Conservation (phyloP, 2,329 filamentous ascomycete genomes). For the Cercospora canescens region DNA sequence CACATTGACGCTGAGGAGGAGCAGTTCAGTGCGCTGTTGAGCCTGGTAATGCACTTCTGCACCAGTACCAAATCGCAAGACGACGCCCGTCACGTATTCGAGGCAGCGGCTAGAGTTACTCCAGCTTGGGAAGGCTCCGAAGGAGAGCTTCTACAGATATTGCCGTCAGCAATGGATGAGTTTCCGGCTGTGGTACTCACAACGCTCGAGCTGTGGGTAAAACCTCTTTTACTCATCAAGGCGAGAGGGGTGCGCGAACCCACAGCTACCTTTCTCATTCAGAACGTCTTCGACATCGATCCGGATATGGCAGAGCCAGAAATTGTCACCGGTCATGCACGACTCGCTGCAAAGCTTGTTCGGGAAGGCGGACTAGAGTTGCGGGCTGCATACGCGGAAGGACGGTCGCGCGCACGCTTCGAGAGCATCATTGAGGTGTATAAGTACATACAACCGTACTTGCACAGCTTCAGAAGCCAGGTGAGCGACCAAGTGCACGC, state of each 20-base stretch:
- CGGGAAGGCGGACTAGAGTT: constrained; percentile 8
- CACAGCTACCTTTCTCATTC: constrained; percentile 6
- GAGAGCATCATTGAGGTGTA: constrained; percentile 12
- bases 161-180: constrained; percentile 14
- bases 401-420: constrained; percentile 1
- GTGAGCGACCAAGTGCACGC: neutral
- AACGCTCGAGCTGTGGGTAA: constrained; percentile 16
- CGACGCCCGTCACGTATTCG: constrained; percentile 3
- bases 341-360: constrained; percentile 6
- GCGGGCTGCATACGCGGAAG: constrained; percentile 1
- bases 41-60: constrained; percentile 24
- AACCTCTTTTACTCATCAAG: constrained; percentile 13
- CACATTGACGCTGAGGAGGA: constrained; percentile 26
- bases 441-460: constrained; percentile 5
- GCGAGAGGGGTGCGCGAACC: constrained; percentile 5
- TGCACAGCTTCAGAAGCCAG: constrained; percentile 2
- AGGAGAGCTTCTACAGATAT: constrained; percentile 17
- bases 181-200: constrained; percentile 12
- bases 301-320: constrained; percentile 6
- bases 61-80: neutral
- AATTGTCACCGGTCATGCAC: neutral
- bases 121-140: constrained; percentile 20
- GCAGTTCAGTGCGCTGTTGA: constrained; percentile 19
- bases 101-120: constrained; percentile 11
- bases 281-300: constrained; percentile 9